Conservation (phyloP, 805 yeast species). For the Ogataea minuta region DNA sequence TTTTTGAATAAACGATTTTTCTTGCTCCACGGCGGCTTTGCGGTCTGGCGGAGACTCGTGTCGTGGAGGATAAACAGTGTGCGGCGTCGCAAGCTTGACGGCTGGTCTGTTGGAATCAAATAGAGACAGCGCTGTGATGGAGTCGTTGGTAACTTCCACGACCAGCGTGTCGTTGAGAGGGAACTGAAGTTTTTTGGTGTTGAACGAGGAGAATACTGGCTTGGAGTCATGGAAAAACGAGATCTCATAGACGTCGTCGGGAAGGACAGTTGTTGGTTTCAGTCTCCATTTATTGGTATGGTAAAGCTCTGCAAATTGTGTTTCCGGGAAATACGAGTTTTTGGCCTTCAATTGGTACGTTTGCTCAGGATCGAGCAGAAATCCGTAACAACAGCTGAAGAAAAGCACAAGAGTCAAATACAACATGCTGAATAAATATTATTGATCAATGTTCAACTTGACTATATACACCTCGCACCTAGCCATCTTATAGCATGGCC, state of each 20-base stretch:
- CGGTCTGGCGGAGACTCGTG: conserved; percentile 9
- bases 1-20: conserved; percentile 52
- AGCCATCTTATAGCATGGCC: background rate
- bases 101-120: conserved; percentile 5
- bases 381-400: background rate
- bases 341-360: background rate
- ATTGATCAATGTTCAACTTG: background rate
- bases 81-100: conserved; percentile 10
- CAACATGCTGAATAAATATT: background rate
- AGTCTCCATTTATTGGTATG: background rate
- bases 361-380: background rate
- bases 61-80: conserved; percentile 15
- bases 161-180: conserved; percentile 22
- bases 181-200: conserved; percentile 18
- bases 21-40: conserved; percentile 14
- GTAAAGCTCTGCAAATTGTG: conserved; percentile 1
- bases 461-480: too few species aligned
- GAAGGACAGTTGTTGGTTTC: background rate
- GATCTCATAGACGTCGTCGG: conserved; percentile 18
- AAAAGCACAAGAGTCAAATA: background rate
- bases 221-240: conserved; percentile 10
- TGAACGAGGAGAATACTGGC: conserved; percentile 22
- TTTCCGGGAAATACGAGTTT: background rate
- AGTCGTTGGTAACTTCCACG: conserved; percentile 9
- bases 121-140: conserved; percentile 18